Base-by-base conservation (phyloP, 306 rosid species). In the Cicer judaicum region DNA sequence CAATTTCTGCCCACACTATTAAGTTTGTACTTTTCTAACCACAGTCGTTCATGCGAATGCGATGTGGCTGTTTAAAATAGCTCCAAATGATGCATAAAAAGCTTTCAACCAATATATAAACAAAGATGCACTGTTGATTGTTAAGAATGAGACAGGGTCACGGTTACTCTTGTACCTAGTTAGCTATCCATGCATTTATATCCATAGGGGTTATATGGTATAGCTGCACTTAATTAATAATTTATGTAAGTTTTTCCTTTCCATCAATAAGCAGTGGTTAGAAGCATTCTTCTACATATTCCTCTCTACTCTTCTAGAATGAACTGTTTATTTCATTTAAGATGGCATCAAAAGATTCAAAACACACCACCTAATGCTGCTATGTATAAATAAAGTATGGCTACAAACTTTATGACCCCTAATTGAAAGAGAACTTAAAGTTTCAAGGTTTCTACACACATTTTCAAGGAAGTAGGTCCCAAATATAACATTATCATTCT, bases 1-100 rank as follows among this genome's bases (percentile, higher is more conserved):
- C 78, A 54, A 75, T 21, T 78, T 84, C 65, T 81, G 48, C 49
- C 59, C 2, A 55, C 46, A 29, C 12, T 39, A 41, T 62, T 2
- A 24, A 11, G 66, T 21, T 42, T 64, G 8, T 64, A 41, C 34
- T 18, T 60, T 29, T 59, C 63, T 56, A 56, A 59, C 10, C 29
- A 3, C 65, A 11, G 12, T 15, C 64, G 29, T 57, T 29, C 16
- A 57, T 24, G 15, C 63, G 0, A 56, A 56, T 21, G 14, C 19
- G 40, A 21, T 21, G 29, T 21, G 2, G 40, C 39, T 56, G 1
- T 56, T 19, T 10, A 21, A 56, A 21, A 56, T 10, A 10, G 8
- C 63, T 10, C 38, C 38, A 21, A 56, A 21, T 24, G 56, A 56
- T 5, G 21, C 39, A 21, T 56, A 19, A 19, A 55, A 55, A 19